Evolutionary conservation across 257 asterid genomes (phyloP).

Genomic region (Solanum lycopersicoides): DNA sequence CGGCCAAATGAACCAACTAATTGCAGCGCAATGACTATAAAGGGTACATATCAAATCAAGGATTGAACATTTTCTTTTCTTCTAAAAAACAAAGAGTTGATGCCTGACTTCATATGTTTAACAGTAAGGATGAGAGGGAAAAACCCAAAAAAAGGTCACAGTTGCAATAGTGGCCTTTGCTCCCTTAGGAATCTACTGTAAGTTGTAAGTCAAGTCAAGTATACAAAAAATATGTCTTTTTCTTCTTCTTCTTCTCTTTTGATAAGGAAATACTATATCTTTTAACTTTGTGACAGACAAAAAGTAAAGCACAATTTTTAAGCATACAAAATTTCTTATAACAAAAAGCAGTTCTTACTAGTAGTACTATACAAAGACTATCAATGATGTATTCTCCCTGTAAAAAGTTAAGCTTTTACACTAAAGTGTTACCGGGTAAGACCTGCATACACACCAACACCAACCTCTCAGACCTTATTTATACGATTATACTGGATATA

Average conservation of each 20-base stretch:
- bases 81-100: background rate
- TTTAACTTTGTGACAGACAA: background rate
- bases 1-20: background rate
- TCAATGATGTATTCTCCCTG: background rate
- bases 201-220: background rate
- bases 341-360: background rate
- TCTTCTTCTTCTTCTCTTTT: background rate
- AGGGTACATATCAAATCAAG: background rate
- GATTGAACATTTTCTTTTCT: background rate
- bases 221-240: background rate
- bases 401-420: background rate
- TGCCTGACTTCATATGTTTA: background rate
- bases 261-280: background rate
- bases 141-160: background rate
- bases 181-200: background rate
- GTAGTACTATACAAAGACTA: background rate
- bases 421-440: background rate
- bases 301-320: background rate
- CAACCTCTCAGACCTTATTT: background rate
- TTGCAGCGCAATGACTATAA: background rate
- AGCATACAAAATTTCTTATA: background rate
- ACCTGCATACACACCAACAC: background rate
- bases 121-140: background rate
- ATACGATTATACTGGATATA: accelerated
- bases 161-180: background rate